phyloP scores from a whole-genome alignment of 202 grass and related monocot genomes.

The Carex arenaria region DNA sequence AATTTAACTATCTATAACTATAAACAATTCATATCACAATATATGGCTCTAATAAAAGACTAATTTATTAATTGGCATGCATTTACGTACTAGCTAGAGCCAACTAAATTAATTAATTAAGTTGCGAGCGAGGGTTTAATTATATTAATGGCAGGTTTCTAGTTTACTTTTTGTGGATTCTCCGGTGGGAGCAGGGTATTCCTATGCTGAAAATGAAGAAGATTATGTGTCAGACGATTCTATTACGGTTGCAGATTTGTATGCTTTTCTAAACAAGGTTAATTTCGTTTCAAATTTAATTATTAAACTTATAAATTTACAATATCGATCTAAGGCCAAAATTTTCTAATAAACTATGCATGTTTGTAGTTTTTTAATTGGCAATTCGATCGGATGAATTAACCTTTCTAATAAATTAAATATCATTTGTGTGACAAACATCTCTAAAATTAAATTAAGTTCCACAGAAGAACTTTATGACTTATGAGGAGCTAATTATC shows the following conservation, averaged over 20 bases:
- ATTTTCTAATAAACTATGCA: not conserved
- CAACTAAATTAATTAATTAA: not conserved
- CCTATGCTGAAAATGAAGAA: slow-evolving; percentile 42
- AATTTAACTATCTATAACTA: slow-evolving; percentile 8
- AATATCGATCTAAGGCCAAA: not conserved
- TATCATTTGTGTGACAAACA: not conserved
- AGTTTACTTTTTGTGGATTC: slow-evolving; percentile 57
- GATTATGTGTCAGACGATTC: slow-evolving; percentile 46
- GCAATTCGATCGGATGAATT: not conserved
- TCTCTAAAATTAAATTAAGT: not conserved
- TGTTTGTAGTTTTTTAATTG: not conserved
- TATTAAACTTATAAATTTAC: too few relatives aligned
- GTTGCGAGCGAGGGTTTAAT: not conserved
- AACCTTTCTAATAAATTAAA: too few relatives aligned
- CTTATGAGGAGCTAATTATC: too few relatives aligned
- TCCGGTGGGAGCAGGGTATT: slow-evolving; percentile 51
- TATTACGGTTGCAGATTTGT: slow-evolving; percentile 38
- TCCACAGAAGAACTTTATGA: too few relatives aligned
- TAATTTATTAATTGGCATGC: too few relatives aligned
- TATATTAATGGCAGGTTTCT: slow-evolving; percentile 32
- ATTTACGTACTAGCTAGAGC: too few relatives aligned
- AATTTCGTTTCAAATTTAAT: not conserved
- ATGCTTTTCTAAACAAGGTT: slow-evolving; percentile 53
- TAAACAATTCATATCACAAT: not conserved
- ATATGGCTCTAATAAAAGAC: not conserved